Base-by-base conservation (phyloP, 306 rosid genomes). In the Casuarina equisetifolia region DNA sequence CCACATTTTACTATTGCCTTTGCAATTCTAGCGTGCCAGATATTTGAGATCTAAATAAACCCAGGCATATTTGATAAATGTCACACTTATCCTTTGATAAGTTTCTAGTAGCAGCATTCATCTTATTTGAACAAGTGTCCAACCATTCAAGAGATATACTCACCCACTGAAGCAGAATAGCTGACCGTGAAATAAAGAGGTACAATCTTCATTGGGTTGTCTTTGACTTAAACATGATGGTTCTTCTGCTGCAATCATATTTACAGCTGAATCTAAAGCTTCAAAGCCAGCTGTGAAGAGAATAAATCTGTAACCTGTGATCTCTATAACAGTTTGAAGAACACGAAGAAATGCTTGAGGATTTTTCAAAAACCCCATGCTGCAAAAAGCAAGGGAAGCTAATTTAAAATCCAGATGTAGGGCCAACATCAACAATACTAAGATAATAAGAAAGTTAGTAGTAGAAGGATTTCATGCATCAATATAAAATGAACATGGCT, bases 291-390 rank as follows among this genome's bases (percentile, higher is more conserved):
- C 90, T 44, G 96, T 92, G 75, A 90, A 92, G 73, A 92, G 92
- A 74, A 92, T 85, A 72, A 89, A 87, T 73, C 88, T 85, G 79
- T 86, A 84, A 76, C 69, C 82, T 77, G 96, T 86, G 67, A 83
- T 86, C 77, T 80, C 77, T 73, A 90, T 52, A 72, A 90, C 90
- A 38, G 63, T 62, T 80, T 62, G 88, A 72, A 92, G 91, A 81
- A 92, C 88, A 70, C 54, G 46, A 74, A 90, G 76, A 88, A 92
- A 87, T 59, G 90, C 84, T 76, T 10, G 83, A 58, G 91, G 90
- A 62, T 89, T 79, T 59, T 88, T 90, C 9, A 92, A 39, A 78
- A 84, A 90, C 80, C 97, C 97, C 94, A 92, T 86, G 92, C 97
- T 92, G 92, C 86, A 81, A 79, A 73, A 35, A 49, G 62, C 70